phyloP scores from a whole-genome alignment of 1,284 basidiomycete species.

The Cystobasidium sp. region DNA sequence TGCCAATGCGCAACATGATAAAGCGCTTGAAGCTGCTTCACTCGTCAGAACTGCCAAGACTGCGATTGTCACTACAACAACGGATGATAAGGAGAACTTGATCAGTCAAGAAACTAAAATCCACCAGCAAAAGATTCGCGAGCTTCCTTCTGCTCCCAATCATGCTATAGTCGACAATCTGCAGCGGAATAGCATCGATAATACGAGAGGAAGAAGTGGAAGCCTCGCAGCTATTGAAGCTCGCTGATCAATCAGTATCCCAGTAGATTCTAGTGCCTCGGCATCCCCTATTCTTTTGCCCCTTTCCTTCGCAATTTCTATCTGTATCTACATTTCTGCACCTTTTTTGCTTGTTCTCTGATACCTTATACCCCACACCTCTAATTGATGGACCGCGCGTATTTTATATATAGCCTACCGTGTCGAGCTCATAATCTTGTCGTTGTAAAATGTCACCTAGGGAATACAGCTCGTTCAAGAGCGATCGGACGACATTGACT shows the following conservation, averaged over 20 bases:
- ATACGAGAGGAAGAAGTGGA: not conserved
- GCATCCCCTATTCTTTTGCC: too few relatives aligned
- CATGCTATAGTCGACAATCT: not conserved
- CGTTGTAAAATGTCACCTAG: too few relatives aligned
- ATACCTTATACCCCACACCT: too few relatives aligned
- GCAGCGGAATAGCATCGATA: not conserved
- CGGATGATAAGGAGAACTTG: conserved; percentile 12
- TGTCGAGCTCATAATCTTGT: too few relatives aligned
- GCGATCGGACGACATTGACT: too few relatives aligned
- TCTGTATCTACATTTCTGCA: too few relatives aligned
- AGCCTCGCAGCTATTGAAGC: not conserved
- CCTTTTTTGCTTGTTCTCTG: too few relatives aligned
- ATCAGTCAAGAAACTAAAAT: not conserved
- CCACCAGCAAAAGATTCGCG: not conserved
- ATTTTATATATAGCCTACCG: too few relatives aligned
- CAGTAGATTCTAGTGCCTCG: too few relatives aligned
- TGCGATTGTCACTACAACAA: not conserved
- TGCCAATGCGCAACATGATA: not conserved
- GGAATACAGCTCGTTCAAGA: too few relatives aligned
- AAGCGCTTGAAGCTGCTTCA: conserved; percentile 31
- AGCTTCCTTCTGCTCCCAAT: conserved; percentile 23
- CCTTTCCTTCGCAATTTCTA: too few relatives aligned
- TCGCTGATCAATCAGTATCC: not conserved
- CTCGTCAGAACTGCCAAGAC: conserved; percentile 7
- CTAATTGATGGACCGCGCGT: too few relatives aligned